Base-by-base conservation (phyloP, 108 stramenopile species). In the Conticribra weissflogii region DNA sequence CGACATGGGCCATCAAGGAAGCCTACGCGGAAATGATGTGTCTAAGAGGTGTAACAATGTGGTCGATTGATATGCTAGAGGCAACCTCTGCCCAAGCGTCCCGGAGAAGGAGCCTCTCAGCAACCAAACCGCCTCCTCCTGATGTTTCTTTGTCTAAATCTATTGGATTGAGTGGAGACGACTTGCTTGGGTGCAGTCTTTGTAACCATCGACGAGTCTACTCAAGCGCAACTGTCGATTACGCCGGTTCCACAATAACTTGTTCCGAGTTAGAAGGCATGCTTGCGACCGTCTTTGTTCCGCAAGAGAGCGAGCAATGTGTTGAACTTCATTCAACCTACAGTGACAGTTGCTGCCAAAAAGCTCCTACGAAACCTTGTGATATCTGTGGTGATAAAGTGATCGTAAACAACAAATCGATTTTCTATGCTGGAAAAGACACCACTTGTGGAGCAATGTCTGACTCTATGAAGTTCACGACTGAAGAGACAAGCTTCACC, bases 1-100 rank as follows among this genome's bases (percentile, higher is more conserved):
- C 27, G 21, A 81, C 81, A 18, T 81, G 76, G 71, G 63, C 76
- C 25, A 73, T 77, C 56, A 81, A 81, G 34, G 71, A 81, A 54
- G 76, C 69, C 7, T 81, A 81, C 51, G 75, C 81, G 25, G 75
- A 77, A 52, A 77, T 77, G 76, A 77, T 73, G 76, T 81, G 81
- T 29, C 50, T 81, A 16, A 71, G 81, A 66, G 81, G 81, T 29
- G 66, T 63, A n/a, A 81, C 78, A 76, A 45, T 76, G 17, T 81
- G 81, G 81, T 81, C 81, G 18, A 50, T 77, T n/a, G 81, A 81
- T 51, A 81, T 81, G 81, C 61, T 79, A 41, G 67, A 72, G 65
- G 54, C 78, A 36, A 53, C 63, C 36, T 50, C 63, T 50, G 32
- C 65, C 0, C 31, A 29, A 32, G 46, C 66, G 41, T 52, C 51